phyloP scores from a whole-genome alignment of 2,329 filamentous ascomycete species.

The Colletotrichum echinochloae region DNA sequence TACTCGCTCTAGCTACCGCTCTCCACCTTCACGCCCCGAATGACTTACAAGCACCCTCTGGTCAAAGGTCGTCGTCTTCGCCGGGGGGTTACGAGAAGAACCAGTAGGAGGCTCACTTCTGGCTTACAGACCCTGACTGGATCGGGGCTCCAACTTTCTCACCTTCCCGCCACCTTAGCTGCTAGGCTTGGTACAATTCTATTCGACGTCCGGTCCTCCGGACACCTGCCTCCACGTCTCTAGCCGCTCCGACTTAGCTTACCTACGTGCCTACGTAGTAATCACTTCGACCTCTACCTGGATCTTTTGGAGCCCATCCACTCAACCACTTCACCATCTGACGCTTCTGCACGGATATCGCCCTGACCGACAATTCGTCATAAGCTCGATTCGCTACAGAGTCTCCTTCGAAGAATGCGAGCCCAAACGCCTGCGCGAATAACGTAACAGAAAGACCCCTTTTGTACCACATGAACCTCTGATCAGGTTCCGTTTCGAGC shows the following conservation, averaged over 20 bases:
- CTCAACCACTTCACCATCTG: slow-evolving; percentile 44
- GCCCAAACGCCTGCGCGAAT: slow-evolving; percentile 21
- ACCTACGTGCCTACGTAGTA: neutral
- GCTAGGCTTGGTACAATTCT: slow-evolving; percentile 1
- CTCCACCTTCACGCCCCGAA: slow-evolving; percentile 1
- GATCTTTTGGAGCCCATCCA: slow-evolving; percentile 45
- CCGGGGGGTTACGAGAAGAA: neutral
- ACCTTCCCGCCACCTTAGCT: slow-evolving; percentile 24
- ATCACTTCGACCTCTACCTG: neutral
- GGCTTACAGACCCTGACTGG: slow-evolving; percentile 3
- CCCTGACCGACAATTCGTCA: slow-evolving; percentile 32
- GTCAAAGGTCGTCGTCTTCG: neutral
- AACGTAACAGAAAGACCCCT: neutral
- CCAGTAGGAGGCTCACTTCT: slow-evolving; percentile 8
- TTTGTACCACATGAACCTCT: slow-evolving; percentile 10
- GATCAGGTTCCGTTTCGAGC: neutral
- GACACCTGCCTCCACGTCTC: slow-evolving; percentile 17
- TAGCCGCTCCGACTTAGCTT: slow-evolving; percentile 20
- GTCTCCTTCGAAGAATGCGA: slow-evolving; percentile 16
- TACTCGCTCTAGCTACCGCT: neutral
- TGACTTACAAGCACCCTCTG: neutral
- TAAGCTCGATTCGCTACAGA: slow-evolving; percentile 11
- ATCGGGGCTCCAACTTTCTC: slow-evolving; percentile 21
- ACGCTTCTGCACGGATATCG: slow-evolving; percentile 26
- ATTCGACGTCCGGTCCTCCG: slow-evolving; percentile 10